phyloP scores from a whole-genome alignment of 2,329 filamentous ascomycete species.

The Phaeosphaeria sp. region DNA sequence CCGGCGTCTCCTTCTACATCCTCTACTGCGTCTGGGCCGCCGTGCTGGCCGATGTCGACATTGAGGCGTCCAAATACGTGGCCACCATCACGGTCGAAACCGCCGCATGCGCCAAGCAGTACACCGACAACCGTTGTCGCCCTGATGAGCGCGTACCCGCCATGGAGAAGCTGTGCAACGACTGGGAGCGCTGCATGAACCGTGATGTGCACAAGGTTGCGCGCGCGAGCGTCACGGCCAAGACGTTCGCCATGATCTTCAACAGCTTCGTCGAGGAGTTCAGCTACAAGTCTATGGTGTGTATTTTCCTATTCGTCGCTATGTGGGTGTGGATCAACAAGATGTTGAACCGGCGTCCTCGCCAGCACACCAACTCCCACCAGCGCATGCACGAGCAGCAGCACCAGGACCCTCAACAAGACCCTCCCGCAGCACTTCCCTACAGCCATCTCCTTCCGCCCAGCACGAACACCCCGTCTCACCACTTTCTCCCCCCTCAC shows the following conservation, averaged over 20 bases:
- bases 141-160: slow-evolving; percentile 73
- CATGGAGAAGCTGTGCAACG: slow-evolving; percentile 73
- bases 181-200: slow-evolving; percentile 89
- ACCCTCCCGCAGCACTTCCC: background rate
- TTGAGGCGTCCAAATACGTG: slow-evolving; percentile 73
- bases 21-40: slow-evolving; percentile 73
- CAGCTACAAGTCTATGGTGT: slow-evolving; percentile 79
- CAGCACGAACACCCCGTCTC: background rate
- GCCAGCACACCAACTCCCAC: background rate
- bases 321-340: background rate
- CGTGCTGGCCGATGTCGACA: slow-evolving; percentile 76
- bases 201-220: slow-evolving; percentile 80
- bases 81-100: slow-evolving; percentile 75
- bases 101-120: slow-evolving; percentile 74
- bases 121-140: slow-evolving; percentile 76
- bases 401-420: background rate
- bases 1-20: slow-evolving; percentile 67
- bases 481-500: background rate
- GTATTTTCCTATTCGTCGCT: slow-evolving; percentile 14
- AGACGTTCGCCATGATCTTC: slow-evolving; percentile 89
- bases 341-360: background rate
- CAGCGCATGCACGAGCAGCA: background rate
- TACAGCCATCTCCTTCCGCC: background rate
- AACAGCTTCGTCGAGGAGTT: slow-evolving; percentile 93
- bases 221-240: slow-evolving; percentile 79